Conservation (phyloP, 805 yeast genomes). For the Suhomyces kilbournensis region DNA sequence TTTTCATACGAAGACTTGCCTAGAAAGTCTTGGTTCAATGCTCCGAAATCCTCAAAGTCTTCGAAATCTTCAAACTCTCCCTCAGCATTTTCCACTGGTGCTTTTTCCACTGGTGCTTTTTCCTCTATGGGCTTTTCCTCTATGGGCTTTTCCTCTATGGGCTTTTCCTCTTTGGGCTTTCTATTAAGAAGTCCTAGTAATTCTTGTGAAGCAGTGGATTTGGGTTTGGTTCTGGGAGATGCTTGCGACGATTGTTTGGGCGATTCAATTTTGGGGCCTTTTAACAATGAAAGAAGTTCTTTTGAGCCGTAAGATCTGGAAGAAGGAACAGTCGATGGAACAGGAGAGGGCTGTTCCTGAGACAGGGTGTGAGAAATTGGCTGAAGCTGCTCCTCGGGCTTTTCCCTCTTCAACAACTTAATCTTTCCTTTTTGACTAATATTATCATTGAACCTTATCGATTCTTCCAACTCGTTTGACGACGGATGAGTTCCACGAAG, state of each 20-base stretch:
- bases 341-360: background rate
- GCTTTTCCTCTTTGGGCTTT: slow-evolving; percentile 8
- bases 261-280: slow-evolving; percentile 1
- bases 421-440: slow-evolving; percentile 20
- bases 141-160: slow-evolving; percentile 8
- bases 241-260: background rate
- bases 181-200: slow-evolving; percentile 13
- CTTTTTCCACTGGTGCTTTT: no score
- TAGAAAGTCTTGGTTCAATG: slow-evolving; percentile 3
- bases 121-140: no score
- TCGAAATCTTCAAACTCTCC: slow-evolving; percentile 35
- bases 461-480: slow-evolving; percentile 26
- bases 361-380: no score
- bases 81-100: slow-evolving; percentile 9
- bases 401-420: slow-evolving; percentile 22
- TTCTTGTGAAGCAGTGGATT: slow-evolving; percentile 7
- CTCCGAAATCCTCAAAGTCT: slow-evolving; percentile 27
- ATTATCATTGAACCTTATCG: slow-evolving; percentile 10
- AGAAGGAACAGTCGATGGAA: no score
- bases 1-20: slow-evolving; percentile 14
- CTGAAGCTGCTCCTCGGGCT: no score
- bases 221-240: background rate
- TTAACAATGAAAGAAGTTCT: slow-evolving; percentile 5
- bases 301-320: background rate
- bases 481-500: slow-evolving; percentile 10